Base-by-base conservation (phyloP, 306 rosid genomes). In the Gleditsia sinensis region DNA sequence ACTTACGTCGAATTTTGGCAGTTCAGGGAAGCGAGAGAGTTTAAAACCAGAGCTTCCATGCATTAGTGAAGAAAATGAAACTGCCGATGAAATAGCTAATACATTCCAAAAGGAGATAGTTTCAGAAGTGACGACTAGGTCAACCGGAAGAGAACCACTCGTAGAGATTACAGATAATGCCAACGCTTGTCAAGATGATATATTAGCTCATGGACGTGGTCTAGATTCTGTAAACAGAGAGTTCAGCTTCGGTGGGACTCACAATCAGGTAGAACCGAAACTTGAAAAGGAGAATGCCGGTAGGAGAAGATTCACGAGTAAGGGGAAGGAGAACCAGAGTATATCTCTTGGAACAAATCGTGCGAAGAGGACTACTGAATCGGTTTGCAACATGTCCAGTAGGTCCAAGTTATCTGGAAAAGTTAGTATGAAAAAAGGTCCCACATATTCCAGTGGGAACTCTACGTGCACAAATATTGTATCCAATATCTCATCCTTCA, bases 11-110 rank as follows among this genome's bases (percentile, higher is more conserved):
- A 81, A 75, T 66, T 69, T 74, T 16, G 86, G 89, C 60, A 88
- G 93, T 82, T 95, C 96, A 13, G 93, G 85, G 76, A 95, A 86
- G 85, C 81, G 81, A 12, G 76, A 62, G 75, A 88, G 86, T 87
- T 82, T 78, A 74, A 88, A 75, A 69, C 74, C 74, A 27, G 99
- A 95, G 75, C 99, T 95, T 78, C 97, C 98, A 30, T 86, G 94
- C 86, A 92, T 95, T 57, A 74, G 42, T 40, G 99, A 95, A 85
- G 99, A 90, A 83, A 86, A 84, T 69, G 99, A 95, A 85, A 89
- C 82, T 66, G 50, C 75, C 25, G 97, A 88, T 43, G 99, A 89
- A 74, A 71, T 81, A 30, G 85, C 85, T 53, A 84, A 85, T 53
- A 77, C 82, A 33, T 78, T 76, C 76, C 81, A 66, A 16, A 80